Evolutionary conservation across 2,329 filamentous ascomycete genomes (phyloP), one percentile per base, ranked within the genome.

Genomic region (Elsinoe fawcettii): DNA sequence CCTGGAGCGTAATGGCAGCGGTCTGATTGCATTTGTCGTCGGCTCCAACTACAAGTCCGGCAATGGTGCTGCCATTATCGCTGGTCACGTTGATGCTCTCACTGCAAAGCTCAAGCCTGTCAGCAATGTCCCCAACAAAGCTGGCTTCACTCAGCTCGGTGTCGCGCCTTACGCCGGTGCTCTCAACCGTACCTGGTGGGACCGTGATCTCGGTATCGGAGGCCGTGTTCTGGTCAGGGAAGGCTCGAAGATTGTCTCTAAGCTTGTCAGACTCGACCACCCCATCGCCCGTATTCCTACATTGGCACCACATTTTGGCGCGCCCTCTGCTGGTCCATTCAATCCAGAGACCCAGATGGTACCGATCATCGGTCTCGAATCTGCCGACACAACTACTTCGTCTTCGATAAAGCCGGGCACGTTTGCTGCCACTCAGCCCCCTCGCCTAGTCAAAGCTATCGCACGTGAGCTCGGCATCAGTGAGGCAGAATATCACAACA

Each of bases 261-360:
- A 85, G 75, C 79, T 97, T 46, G 91, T 96, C 60, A 95, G 95
- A 75, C 78, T 97, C 53, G 88, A 86, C 69, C 96, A 91, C 89
- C 92, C 93, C 1, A 90, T 99, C 74, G 93, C 93, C 47, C 83
- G 87, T 60, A 87, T 97, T 59, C 90, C 93, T 5, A 96, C 90
- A 0, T 80, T 99, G 16, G 93, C 93, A 23, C 90, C 90, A 58
- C 93, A 99, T 72, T 97, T 99, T 66, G 93, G 93, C 55, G 80
- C 87, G 46, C 85, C 80, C 4, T 74, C 83, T 0, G 68, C 73
- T 51, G 82, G 82, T 0, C 83, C 82, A 0, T 85, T 85, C 73
- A 97, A 99, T 70, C 80, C 80, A 64, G 93, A 99, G 75, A 97
- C 92, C 0, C 85, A 97, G 68, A 90, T 93, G 74, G 90, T 96